These are phyloP conservation scores for Parsonsia alboflavescens DNA, from an alignment of 257 asterid genomes.

Conservation along the genomic window DNA sequence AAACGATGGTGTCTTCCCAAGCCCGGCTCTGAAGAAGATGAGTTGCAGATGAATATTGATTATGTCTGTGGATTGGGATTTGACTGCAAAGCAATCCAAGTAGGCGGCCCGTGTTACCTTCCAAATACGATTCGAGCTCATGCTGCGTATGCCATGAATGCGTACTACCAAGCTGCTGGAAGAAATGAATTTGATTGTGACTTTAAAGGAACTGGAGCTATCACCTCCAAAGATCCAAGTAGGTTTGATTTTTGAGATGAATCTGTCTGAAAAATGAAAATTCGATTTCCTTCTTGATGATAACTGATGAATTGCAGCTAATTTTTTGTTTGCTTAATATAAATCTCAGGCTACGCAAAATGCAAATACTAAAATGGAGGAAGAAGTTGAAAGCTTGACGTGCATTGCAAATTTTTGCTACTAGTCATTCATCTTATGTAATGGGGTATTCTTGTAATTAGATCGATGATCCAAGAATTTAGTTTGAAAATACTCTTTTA, in stretches of 20 bases:
- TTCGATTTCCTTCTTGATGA: background rate
- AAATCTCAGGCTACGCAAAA: conserved; percentile 33
- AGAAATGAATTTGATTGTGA: conserved; percentile 36
- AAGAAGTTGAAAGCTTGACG: background rate
- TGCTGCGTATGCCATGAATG: conserved; percentile 47
- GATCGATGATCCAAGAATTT: background rate
- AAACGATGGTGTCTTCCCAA: conserved; percentile 42
- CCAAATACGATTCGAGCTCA: conserved; percentile 41
- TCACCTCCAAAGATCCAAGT: conserved; percentile 39
- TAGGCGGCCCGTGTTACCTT: conserved; percentile 31
- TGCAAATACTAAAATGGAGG: conserved; percentile 28
- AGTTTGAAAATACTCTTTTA: background rate
- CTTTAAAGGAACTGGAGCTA: conserved; percentile 29
- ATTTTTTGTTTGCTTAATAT: background rate
- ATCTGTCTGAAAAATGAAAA: background rate
- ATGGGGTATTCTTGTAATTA: background rate
- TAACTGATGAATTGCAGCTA: background rate
- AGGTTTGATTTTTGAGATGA: background rate
- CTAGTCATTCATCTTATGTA: background rate
- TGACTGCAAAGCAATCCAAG: conserved; percentile 36
- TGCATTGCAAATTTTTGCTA: conserved; percentile 4
- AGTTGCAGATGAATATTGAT: conserved; percentile 36
- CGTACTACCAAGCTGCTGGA: conserved; percentile 27
- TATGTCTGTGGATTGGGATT: conserved; percentile 41
- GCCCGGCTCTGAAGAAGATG: conserved; percentile 25